Conservation (phyloP, 306 rosid species). For the Bauhinia variegata region DNA sequence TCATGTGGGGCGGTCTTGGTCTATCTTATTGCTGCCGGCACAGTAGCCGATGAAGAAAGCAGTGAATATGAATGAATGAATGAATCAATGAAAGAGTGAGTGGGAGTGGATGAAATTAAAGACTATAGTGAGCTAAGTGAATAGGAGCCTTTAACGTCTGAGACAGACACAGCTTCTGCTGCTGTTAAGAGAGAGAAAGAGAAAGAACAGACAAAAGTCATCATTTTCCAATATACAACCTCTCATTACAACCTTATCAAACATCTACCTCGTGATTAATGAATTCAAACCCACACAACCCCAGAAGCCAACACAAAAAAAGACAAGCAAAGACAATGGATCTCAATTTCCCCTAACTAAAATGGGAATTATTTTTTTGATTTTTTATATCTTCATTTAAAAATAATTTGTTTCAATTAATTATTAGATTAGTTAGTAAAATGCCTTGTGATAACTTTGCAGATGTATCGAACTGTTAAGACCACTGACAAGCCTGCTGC, state of each 20-base stretch:
- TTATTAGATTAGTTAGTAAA: neutral
- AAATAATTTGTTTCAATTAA: too few relatives aligned
- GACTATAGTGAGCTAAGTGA: conserved; percentile 32
- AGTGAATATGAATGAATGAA: conserved; percentile 44
- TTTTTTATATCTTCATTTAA: neutral
- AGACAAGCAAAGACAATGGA: conserved; percentile 14
- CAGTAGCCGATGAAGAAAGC: conserved; percentile 53
- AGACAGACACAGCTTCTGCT: conserved; percentile 47
- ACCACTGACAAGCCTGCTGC: conserved; percentile 94
- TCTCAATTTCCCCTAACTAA: neutral
- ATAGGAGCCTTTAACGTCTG: conserved; percentile 50
- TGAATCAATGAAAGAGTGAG: neutral
- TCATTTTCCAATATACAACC: conserved; percentile 67
- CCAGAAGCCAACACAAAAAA: conserved; percentile 18
- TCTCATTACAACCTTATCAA: conserved; percentile 53
- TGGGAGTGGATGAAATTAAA: conserved; percentile 45
- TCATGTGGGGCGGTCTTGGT: conserved; percentile 42
- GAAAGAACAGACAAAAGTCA: conserved; percentile 59
- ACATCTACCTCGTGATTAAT: conserved; percentile 79
- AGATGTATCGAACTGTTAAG: conserved; percentile 98
- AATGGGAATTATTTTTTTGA: conserved; percentile 6
- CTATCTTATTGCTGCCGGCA: too few relatives aligned
- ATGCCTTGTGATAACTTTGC: conserved; percentile 34
- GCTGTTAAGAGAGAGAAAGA: conserved; percentile 28
- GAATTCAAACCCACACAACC: conserved; percentile 40